Percentiles rank a stretch among this genome's conserved stretches.
Conservation (phyloP, 2,329 filamentous ascomycete genomes). For the Cordyceps tenuipes region DNA sequence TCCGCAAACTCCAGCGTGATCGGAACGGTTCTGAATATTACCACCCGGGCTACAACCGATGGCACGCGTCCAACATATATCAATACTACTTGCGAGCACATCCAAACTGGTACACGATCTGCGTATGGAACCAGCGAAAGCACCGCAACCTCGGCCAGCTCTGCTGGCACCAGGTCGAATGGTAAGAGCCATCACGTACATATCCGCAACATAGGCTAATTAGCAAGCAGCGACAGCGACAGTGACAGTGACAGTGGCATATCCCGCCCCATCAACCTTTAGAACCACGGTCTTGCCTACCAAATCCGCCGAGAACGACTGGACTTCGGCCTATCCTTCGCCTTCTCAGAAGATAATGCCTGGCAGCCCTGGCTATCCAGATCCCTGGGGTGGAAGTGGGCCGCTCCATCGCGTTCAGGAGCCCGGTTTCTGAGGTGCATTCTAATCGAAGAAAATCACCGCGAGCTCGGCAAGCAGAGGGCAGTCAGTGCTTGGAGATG, state of each 20-base stretch:
- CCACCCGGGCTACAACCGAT: neutral
- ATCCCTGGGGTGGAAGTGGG: constrained; percentile 26
- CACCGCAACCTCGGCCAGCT: neutral
- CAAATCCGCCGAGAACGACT: neutral
- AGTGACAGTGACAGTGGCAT: constrained; percentile 1
- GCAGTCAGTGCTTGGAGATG: neutral
- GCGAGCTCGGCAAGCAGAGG: neutral
- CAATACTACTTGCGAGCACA: neutral
- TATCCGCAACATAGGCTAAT: neutral
- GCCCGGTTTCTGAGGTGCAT: constrained; percentile 11
- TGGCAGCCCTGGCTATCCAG: constrained; percentile 25
- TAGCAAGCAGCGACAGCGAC: neutral
- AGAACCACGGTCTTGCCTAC: constrained; percentile 15
- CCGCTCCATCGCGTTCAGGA: constrained; percentile 28
- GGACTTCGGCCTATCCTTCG: constrained; percentile 12
- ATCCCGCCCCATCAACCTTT: constrained; percentile 14
- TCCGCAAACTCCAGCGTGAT: neutral
- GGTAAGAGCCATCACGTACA: neutral
- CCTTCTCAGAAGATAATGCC: constrained; percentile 19
- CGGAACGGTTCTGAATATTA: neutral
- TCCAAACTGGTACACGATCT: neutral
- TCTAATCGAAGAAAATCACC: neutral
- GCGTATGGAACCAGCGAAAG: neutral
- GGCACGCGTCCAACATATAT: neutral
- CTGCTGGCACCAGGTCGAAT: neutral